Percentiles rank a stretch among this genome's conserved stretches.
Conservation (phyloP, 345 rosid genomes). For the Erucastrum elatum region DNA sequence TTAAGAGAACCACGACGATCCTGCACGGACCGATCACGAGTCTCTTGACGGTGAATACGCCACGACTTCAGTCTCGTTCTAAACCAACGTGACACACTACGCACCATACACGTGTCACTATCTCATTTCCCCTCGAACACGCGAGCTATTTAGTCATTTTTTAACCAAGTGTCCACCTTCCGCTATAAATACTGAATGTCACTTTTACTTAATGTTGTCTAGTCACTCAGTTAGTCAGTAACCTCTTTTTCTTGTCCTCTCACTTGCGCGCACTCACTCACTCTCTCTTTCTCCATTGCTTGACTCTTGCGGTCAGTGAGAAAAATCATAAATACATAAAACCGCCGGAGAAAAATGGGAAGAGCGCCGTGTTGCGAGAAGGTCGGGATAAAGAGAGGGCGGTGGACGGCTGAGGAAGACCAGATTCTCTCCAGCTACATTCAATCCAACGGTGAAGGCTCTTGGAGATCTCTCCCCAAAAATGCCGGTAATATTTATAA, state of each 20-base stretch:
- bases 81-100: conserved; percentile 24
- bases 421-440: conserved; percentile 38
- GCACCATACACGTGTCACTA: conserved; percentile 47
- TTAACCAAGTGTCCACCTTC: background rate
- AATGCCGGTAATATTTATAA: conserved; percentile 31
- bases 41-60: conserved; percentile 57
- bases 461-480: conserved; percentile 47
- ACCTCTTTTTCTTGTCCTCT: conserved; percentile 10
- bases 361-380: conserved; percentile 47
- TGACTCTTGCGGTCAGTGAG: conserved; percentile 5
- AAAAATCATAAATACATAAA: conserved; percentile 40
- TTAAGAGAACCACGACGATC: conserved; percentile 47
- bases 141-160: background rate
- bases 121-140: conserved; percentile 2
- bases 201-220: background rate
- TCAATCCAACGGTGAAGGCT: conserved; percentile 42
- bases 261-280: background rate
- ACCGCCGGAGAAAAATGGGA: conserved; percentile 57
- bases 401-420: conserved; percentile 45
- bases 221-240: conserved; percentile 24
- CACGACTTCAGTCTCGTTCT: conserved; percentile 49
- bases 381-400: conserved; percentile 40
- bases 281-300: background rate
- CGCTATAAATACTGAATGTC: conserved; percentile 32
- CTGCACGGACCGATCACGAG: conserved; percentile 39